Conservation (phyloP, 495 filamentous ascomycete species). For the Sabuloglossum arenarium region DNA sequence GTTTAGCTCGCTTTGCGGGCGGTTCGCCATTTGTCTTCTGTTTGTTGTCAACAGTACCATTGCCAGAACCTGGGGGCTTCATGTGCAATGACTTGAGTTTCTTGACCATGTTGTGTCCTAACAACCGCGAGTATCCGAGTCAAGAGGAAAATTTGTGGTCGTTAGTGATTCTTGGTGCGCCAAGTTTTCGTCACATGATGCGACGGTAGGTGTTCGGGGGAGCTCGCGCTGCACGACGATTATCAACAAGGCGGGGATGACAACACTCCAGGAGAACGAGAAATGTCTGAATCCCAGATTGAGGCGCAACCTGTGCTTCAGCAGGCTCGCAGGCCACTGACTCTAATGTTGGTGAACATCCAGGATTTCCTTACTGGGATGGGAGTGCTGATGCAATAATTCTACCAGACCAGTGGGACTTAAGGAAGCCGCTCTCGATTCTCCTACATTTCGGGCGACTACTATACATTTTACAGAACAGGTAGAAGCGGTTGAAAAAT, state of each 20-base stretch:
- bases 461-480: conserved; percentile 80
- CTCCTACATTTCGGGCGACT: conserved; percentile 80
- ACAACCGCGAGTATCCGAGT: too few species aligned
- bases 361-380: neutral
- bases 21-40: conserved; percentile 1
- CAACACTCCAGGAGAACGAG: neutral
- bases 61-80: neutral
- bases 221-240: too few species aligned
- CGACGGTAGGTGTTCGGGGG: neutral
- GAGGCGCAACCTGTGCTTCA: conserved; percentile 23
- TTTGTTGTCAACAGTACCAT: neutral
- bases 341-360: conserved; percentile 26
- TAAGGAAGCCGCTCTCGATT: conserved; percentile 89
- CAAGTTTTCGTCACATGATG: conserved; percentile 1
- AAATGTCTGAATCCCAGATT: conserved; percentile 3
- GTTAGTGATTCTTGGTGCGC: neutral
- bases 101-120: neutral
- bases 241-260: neutral
- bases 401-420: conserved; percentile 54
- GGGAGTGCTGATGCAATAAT: neutral
- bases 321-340: conserved; percentile 32
- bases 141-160: too few species aligned
- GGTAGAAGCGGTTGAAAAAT: conserved; percentile 76
- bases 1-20: conserved; percentile 13
- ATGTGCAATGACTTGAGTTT: neutral